Evolutionary conservation across 495 filamentous ascomycete species (phyloP).

Genomic region (Podospora anserina): DNA sequence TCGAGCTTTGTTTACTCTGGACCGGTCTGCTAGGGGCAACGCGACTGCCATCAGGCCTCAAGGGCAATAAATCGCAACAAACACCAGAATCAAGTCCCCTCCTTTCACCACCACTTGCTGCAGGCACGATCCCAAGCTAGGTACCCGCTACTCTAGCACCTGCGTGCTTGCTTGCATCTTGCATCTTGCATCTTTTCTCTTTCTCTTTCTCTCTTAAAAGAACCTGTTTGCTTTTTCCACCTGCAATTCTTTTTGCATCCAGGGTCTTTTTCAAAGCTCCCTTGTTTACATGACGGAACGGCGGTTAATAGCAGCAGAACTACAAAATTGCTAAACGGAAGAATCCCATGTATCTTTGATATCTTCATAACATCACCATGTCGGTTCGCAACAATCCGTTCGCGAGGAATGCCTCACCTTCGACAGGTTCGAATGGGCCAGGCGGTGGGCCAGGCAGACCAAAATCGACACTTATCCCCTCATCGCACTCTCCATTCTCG

Average conservation of each 20-base stretch:
- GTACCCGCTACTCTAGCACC: not conserved
- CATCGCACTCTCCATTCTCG: slow-evolving; percentile 47
- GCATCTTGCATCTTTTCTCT: not conserved
- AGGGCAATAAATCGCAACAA: slow-evolving; percentile 1
- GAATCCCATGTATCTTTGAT: slow-evolving; percentile 22
- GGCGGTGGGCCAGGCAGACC: slow-evolving; percentile 47
- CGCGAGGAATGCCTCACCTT: slow-evolving; percentile 58
- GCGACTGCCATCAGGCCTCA: not conserved
- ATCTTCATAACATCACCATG: slow-evolving; percentile 30
- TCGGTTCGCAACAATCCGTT: slow-evolving; percentile 73
- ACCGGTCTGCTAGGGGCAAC: slow-evolving; percentile 28
- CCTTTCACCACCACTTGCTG: slow-evolving; percentile 1
- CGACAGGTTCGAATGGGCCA: slow-evolving; percentile 53
- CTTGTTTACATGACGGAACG: slow-evolving; percentile 25
- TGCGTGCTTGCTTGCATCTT: not conserved
- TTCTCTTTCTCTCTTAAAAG: not conserved
- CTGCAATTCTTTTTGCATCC: not conserved
- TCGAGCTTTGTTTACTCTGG: slow-evolving; percentile 31
- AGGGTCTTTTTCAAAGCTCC: not conserved
- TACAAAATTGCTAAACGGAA: slow-evolving; percentile 14
- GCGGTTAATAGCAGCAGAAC: slow-evolving; percentile 11
- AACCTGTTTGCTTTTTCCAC: not conserved
- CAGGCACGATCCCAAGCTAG: not conserved
- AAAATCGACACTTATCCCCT: slow-evolving; percentile 65
- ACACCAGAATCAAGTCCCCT: not conserved